These are phyloP conservation scores for Aspergillus ruber DNA, from an alignment of 2,329 filamentous ascomycete species.

Conservation along the genomic window DNA sequence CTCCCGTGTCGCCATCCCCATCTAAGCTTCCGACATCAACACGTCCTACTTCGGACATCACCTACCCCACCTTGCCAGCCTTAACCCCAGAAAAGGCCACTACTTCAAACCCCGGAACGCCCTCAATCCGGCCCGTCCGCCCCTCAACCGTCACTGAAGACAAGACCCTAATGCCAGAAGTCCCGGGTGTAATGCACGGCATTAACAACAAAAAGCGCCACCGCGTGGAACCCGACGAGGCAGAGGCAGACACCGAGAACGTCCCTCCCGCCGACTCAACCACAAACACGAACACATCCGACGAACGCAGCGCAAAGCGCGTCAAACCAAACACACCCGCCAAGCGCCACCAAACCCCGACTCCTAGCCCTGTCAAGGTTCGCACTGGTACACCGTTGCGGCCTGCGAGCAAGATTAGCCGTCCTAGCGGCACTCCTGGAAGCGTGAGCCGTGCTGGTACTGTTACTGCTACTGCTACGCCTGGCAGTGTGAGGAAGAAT, in stretches of 20 bases:
- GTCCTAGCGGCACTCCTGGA: conserved; percentile 20
- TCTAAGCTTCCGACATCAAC: conserved; percentile 30
- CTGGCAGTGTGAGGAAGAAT: conserved; percentile 11
- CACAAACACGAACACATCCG: conserved; percentile 3
- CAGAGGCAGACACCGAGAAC: conserved; percentile 23
- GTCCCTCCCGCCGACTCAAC: conserved; percentile 21
- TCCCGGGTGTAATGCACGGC: conserved; percentile 33
- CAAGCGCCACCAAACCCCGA: conserved; percentile 10
- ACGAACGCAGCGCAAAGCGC: conserved; percentile 29
- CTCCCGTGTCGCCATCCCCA: conserved; percentile 35
- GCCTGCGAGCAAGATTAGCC: conserved; percentile 14
- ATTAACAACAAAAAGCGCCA: conserved; percentile 36
- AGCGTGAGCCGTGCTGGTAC: conserved; percentile 16
- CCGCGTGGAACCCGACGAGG: conserved; percentile 27
- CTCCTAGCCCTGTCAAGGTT: conserved; percentile 31
- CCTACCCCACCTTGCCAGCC: conserved; percentile 32
- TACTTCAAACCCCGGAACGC: conserved; percentile 7
- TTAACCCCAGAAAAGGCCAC: conserved; percentile 30
- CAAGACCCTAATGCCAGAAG: conserved; percentile 18
- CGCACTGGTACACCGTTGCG: conserved; percentile 24
- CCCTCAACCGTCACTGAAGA: conserved; percentile 20
- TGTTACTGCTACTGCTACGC: background rate
- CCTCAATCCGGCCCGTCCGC: conserved; percentile 36
- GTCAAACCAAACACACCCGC: conserved; percentile 27
- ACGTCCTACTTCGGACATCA: conserved; percentile 21